These are phyloP conservation scores for Colletotrichum theobromicola DNA, from an alignment of 2,329 filamentous ascomycete genomes.

Conservation along the genomic window DNA sequence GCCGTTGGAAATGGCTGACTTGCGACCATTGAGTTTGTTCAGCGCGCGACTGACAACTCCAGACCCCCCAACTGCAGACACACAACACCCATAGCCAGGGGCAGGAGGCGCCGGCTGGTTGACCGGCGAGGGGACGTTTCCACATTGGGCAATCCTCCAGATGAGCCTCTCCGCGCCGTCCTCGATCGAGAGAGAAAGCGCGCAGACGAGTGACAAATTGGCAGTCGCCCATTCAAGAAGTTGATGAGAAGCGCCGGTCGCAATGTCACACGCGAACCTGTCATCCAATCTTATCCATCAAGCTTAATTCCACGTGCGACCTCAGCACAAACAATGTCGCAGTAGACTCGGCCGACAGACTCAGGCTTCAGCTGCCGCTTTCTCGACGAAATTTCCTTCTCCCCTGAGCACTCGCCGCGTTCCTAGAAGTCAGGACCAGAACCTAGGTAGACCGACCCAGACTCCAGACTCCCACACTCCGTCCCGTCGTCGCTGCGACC, in stretches of 20 bases:
- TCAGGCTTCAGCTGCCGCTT: background rate
- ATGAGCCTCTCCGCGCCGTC: background rate
- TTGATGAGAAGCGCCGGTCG: background rate
- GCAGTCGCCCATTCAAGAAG: background rate
- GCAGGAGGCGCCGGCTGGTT: background rate
- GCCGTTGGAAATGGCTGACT: background rate
- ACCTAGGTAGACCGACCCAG: background rate
- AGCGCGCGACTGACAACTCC: background rate
- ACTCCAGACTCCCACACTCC: background rate
- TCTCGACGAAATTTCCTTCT: background rate
- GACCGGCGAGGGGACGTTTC: background rate
- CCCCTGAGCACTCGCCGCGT: background rate
- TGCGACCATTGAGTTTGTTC: background rate
- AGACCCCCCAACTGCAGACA: background rate
- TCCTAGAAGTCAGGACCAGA: too few species aligned
- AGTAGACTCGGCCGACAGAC: background rate
- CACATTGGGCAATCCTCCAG: background rate
- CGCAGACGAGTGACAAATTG: background rate
- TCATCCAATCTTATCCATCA: slow-evolving; percentile 20
- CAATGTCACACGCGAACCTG: slow-evolving; percentile 12
- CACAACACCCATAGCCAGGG: background rate
- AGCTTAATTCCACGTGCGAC: slow-evolving; percentile 19
- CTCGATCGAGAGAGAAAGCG: background rate
- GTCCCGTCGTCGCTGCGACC: background rate
- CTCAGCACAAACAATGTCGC: background rate